These are phyloP conservation scores for Saccharomycopsis amapae DNA, from an alignment of 805 yeast species.

Conservation along the genomic window DNA sequence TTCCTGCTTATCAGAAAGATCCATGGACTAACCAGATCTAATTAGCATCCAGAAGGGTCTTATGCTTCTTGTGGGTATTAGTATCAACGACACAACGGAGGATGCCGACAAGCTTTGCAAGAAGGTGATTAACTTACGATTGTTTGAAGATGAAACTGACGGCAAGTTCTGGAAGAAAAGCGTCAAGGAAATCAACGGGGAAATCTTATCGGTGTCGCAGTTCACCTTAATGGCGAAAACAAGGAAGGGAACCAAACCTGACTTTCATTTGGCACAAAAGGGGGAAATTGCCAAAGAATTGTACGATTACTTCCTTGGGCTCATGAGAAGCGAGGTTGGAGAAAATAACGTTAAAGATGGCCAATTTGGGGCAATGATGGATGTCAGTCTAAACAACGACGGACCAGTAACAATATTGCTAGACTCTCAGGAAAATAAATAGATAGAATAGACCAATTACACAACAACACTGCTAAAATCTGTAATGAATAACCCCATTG, in stretches of 20 bases:
- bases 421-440: conserved; percentile 16
- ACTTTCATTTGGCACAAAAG: conserved; percentile 86
- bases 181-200: conserved; percentile 57
- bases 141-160: conserved; percentile 67
- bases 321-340: conserved; percentile 47
- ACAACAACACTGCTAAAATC: too few species aligned
- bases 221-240: conserved; percentile 83
- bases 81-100: conserved; percentile 64
- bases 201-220: conserved; percentile 82
- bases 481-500: too few species aligned
- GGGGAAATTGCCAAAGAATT: conserved; percentile 46
- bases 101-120: conserved; percentile 65
- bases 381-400: conserved; percentile 77
- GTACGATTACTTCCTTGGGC: conserved; percentile 42
- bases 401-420: conserved; percentile 19
- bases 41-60: conserved; percentile 59
- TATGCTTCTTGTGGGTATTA: conserved; percentile 77
- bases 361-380: conserved; percentile 96
- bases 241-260: conserved; percentile 91
- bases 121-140: conserved; percentile 55
- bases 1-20: neutral
- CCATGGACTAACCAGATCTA: neutral
- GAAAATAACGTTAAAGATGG: conserved; percentile 75
- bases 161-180: conserved; percentile 73
- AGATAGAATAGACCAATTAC: neutral